A percentile compares a stretch with the other conserved stretches of the same genome.
Conservation (phyloP, 257 asterid genomes). For the Fraxinus pennsylvanica region DNA sequence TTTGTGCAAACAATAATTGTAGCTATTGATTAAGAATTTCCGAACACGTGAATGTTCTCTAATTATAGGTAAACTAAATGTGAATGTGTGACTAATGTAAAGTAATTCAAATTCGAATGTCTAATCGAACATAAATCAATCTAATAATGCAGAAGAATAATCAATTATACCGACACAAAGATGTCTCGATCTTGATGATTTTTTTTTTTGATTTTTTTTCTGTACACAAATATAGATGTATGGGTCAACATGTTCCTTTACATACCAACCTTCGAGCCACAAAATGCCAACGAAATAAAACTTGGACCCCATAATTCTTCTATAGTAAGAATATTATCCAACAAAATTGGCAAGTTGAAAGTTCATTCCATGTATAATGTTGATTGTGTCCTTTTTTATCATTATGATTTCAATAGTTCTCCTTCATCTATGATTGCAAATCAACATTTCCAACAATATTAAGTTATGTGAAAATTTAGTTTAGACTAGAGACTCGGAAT, state of each 20-base stretch:
- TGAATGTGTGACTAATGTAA: background rate
- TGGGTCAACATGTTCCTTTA: conserved; percentile 46
- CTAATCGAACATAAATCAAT: background rate
- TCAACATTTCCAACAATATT: background rate
- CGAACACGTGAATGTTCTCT: background rate
- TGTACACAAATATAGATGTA: conserved; percentile 4
- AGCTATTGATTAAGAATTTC: too few relatives aligned
- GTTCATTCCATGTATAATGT: background rate
- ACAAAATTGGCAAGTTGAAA: background rate
- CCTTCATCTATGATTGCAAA: background rate
- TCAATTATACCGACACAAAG: background rate
- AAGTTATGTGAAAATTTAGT: too few relatives aligned
- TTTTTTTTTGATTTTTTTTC: background rate
- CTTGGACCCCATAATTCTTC: conserved; percentile 30
- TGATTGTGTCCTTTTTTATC: too few relatives aligned
- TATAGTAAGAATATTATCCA: background rate
- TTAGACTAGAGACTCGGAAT: too few relatives aligned
- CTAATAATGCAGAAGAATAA: background rate
- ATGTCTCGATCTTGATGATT: background rate
- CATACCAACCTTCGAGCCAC: conserved; percentile 36
- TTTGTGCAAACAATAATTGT: too few relatives aligned
- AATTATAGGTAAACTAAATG: background rate
- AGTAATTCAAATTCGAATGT: background rate
- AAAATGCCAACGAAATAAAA: conserved; percentile 31
- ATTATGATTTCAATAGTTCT: too few relatives aligned